Conservation (phyloP, 2,329 filamentous ascomycete species). For the Venturia carpophila region DNA sequence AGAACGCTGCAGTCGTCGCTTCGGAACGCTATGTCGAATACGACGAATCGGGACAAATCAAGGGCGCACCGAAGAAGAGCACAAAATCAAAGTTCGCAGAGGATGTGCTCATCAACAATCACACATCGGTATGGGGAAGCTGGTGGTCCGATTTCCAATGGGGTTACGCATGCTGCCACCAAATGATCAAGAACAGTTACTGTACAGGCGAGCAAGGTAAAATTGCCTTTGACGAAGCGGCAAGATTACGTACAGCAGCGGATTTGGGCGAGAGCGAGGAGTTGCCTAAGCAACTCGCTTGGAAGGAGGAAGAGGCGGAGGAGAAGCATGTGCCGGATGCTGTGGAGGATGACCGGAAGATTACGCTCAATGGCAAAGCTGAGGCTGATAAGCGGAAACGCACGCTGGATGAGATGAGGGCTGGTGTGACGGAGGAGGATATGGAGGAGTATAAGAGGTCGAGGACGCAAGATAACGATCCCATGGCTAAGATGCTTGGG, state of each 20-base stretch:
- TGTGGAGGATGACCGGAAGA: conserved; percentile 35
- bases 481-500: conserved; percentile 75
- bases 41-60: conserved; percentile 80
- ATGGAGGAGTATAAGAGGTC: conserved; percentile 79
- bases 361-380: conserved; percentile 23
- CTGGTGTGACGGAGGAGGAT: conserved; percentile 71
- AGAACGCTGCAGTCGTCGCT: conserved; percentile 62
- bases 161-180: conserved; percentile 95
- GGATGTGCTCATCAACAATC: conserved; percentile 82
- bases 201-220: conserved; percentile 90
- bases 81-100: conserved; percentile 89
- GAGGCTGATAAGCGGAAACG: conserved; percentile 55
- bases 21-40: conserved; percentile 90
- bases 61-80: conserved; percentile 68
- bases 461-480: conserved; percentile 65
- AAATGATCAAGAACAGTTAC: conserved; percentile 90
- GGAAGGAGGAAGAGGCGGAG: conserved; percentile 37
- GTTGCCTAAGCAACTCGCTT: conserved; percentile 35
- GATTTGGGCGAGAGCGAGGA: conserved; percentile 32
- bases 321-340: conserved; percentile 30
- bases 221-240: conserved; percentile 68
- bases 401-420: conserved; percentile 69
- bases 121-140: conserved; percentile 87
- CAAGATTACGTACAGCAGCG: conserved; percentile 47
- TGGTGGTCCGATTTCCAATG: conserved; percentile 96